phyloP scores from a whole-genome alignment of 176 grass and related monocot genomes.

The Elaeis guineensis region DNA sequence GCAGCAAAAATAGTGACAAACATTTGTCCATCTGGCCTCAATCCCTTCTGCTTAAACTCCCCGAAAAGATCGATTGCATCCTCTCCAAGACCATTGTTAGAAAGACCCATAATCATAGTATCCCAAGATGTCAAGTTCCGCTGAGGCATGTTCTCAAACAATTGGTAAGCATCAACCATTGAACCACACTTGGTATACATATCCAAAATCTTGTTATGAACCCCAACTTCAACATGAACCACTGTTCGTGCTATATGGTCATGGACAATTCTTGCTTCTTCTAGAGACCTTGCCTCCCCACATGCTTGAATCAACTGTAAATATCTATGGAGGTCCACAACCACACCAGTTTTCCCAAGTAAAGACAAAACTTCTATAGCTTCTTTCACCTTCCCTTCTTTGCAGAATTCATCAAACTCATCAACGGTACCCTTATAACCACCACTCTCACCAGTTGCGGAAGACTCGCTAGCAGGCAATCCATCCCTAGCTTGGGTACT shows the following conservation, averaged over 20 bases:
- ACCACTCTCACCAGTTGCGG: constrained; percentile 8
- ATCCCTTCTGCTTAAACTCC: constrained; percentile 49
- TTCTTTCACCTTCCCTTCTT: constrained; percentile 71
- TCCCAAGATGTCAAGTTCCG: constrained; percentile 70
- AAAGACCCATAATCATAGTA: constrained; percentile 72
- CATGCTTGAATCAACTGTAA: constrained; percentile 70
- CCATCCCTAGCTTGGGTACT: constrained; percentile 14
- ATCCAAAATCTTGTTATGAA: constrained; percentile 74
- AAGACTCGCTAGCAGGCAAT: constrained; percentile 25
- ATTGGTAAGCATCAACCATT: constrained; percentile 56
- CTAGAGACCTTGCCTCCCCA: constrained; percentile 40
- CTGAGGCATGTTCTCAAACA: constrained; percentile 60
- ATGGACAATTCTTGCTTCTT: constrained; percentile 57
- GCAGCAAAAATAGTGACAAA: constrained; percentile 59
- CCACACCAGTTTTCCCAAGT: constrained; percentile 37
- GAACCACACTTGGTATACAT: constrained; percentile 88
- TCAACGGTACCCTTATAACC: constrained; percentile 55
- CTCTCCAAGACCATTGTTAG: constrained; percentile 66
- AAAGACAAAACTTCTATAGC: constrained; percentile 48
- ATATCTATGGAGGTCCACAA: constrained; percentile 36
- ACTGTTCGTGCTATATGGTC: constrained; percentile 38
- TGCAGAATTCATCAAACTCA: constrained; percentile 68
- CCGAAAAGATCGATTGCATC: constrained; percentile 68
- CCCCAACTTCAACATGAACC: constrained; percentile 29
- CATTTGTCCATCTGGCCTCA: constrained; percentile 53